A percentile compares a stretch with the other conserved stretches of the same genome.
Evolutionary conservation across 257 asterid genomes (phyloP).

Genomic region (Solanum rostratum): DNA sequence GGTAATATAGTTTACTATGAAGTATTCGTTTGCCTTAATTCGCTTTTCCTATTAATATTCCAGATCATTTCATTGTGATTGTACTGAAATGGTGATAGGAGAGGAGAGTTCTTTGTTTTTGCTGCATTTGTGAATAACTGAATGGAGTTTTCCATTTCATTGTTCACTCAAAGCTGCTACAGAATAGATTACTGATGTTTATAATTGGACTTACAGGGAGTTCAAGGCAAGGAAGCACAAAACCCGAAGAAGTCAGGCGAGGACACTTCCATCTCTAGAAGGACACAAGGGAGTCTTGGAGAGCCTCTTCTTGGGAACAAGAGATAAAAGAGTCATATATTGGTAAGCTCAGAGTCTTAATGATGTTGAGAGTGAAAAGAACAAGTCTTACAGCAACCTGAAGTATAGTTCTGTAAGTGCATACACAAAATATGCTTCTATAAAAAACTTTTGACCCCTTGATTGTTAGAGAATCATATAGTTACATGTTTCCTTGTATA

Average conservation of each 20-base stretch:
- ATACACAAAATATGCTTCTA: background rate
- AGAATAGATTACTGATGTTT: background rate
- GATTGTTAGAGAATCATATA: background rate
- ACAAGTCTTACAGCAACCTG: background rate
- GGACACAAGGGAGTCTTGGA: conserved; percentile 17
- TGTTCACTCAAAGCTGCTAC: background rate
- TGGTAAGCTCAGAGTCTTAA: background rate
- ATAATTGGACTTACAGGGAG: conserved; percentile 34
- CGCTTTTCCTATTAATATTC: background rate
- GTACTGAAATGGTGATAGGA: background rate
- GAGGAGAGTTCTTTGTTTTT: background rate
- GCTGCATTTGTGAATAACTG: background rate
- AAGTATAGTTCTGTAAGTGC: background rate
- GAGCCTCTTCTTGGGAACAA: conserved; percentile 26
- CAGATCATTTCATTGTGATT: background rate
- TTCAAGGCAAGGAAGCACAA: conserved; percentile 32
- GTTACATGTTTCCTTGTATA: background rate
- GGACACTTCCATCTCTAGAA: conserved; percentile 17
- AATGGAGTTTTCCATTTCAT: background rate
- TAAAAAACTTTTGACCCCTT: background rate
- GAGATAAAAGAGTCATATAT: conserved; percentile 1
- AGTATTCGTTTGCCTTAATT: background rate
- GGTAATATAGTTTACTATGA: background rate
- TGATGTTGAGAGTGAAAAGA: background rate
- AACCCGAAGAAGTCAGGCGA: conserved; percentile 33